These are phyloP conservation scores for Ruellia speciosa DNA, from an alignment of 305 asterid genomes.

Conservation along the genomic window DNA sequence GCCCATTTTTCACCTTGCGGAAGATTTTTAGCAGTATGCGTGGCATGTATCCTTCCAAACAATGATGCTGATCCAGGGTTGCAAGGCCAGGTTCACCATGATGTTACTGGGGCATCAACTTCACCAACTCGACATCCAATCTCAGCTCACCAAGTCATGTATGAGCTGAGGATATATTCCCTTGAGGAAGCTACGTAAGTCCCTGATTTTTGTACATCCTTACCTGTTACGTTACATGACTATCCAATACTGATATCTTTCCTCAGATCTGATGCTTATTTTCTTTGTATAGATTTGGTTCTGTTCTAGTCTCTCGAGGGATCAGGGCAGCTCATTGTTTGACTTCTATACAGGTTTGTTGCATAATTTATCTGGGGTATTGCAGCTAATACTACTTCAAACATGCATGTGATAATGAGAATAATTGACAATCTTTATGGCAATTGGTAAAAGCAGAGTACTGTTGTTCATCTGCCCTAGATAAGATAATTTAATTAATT, in stretches of 20 bases:
- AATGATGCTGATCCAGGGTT: constrained; percentile 63
- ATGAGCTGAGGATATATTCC: constrained; percentile 89
- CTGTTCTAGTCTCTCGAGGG: constrained; percentile 72
- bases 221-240: constrained; percentile 7
- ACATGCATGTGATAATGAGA: constrained; percentile 9
- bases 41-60: constrained; percentile 79
- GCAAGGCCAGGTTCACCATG: constrained; percentile 61
- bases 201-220: neutral
- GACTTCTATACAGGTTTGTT: constrained; percentile 90
- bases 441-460: constrained; percentile 4
- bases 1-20: constrained; percentile 98
- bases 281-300: constrained; percentile 61
- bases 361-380: constrained; percentile 9
- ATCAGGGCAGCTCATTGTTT: constrained; percentile 97
- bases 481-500: neutral
- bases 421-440: constrained; percentile 6
- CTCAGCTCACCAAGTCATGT: constrained; percentile 74
- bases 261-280: constrained; percentile 20
- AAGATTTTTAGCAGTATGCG: constrained; percentile 91
- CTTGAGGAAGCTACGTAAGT: constrained; percentile 94
- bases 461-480: neutral
- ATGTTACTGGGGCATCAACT: constrained; percentile 60
- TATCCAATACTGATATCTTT: constrained; percentile 8
- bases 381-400: constrained; percentile 5
- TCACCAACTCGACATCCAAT: constrained; percentile 96